Conservation (phyloP, 176 grass and related monocot species). For the Oropetium thomaeum region DNA sequence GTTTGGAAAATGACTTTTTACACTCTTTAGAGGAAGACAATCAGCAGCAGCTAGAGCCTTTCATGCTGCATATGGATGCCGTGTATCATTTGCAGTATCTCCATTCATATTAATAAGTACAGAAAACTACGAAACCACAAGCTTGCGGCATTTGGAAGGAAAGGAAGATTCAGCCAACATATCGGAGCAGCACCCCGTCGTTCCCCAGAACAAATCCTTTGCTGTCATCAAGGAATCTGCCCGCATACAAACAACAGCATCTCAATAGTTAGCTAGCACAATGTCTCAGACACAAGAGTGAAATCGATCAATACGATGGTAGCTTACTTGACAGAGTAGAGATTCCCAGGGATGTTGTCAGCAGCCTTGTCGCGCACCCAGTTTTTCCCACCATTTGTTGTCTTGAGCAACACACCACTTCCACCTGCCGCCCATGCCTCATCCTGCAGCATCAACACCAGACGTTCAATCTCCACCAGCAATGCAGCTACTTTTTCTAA, state of each 20-base stretch:
- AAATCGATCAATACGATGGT: neutral
- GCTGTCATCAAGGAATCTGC: slow-evolving; percentile 72
- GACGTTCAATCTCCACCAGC: neutral
- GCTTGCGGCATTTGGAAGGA: neutral
- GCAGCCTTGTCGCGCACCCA: slow-evolving; percentile 95
- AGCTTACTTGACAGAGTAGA: slow-evolving; percentile 91
- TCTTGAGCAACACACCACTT: slow-evolving; percentile 76
- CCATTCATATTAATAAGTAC: slow-evolving; percentile 2
- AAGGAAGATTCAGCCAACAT: slow-evolving; percentile 51
- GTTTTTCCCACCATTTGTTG: slow-evolving; percentile 75
- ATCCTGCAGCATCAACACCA: slow-evolving; percentile 37
- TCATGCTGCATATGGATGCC: too few species aligned
- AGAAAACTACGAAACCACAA: slow-evolving; percentile 18
- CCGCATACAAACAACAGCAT: slow-evolving; percentile 29
- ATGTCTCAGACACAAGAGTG: neutral
- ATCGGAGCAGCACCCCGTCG: slow-evolving; percentile 89
- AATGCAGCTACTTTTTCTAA: neutral
- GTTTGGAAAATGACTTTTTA: too few species aligned
- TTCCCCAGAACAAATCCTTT: slow-evolving; percentile 86
- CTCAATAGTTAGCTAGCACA: neutral
- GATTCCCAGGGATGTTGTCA: slow-evolving; percentile 85
- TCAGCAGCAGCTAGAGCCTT: too few species aligned
- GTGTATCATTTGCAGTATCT: too few species aligned
- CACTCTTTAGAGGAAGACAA: too few species aligned
- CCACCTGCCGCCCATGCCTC: slow-evolving; percentile 95